phyloP scores from a whole-genome alignment of 2,329 filamentous ascomycete genomes.

The Ophiostoma quercus region DNA sequence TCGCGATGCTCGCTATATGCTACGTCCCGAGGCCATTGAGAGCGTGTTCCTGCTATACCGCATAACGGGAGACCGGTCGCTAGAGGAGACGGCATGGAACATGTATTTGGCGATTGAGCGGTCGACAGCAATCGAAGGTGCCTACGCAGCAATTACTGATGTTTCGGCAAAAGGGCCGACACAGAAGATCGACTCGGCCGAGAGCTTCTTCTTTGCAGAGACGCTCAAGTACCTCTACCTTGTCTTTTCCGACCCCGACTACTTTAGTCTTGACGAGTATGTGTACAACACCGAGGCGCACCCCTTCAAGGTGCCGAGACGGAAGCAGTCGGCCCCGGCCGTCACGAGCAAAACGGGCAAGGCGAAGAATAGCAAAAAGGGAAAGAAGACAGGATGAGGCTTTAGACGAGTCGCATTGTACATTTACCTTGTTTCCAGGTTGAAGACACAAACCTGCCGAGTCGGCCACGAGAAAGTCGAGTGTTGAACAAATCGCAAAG shows the following conservation, averaged over 20 bases:
- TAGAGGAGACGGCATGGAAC: conserved; percentile 70
- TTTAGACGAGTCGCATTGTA: neutral
- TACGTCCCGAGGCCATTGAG: conserved; percentile 70
- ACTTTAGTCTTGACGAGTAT: conserved; percentile 28
- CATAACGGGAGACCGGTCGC: conserved; percentile 65
- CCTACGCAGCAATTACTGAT: conserved; percentile 29
- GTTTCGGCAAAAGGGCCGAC: conserved; percentile 39
- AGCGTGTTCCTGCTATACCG: conserved; percentile 74
- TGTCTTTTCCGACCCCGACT: conserved; percentile 26
- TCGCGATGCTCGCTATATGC: conserved; percentile 40
- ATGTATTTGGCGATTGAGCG: conserved; percentile 69
- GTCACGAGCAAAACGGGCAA: conserved; percentile 31
- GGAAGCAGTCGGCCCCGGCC: neutral
- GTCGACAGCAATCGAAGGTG: conserved; percentile 43
- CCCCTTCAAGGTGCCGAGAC: conserved; percentile 26
- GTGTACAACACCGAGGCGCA: conserved; percentile 29
- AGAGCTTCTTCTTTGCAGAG: conserved; percentile 29
- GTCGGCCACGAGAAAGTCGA: neutral
- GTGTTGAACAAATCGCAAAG: neutral
- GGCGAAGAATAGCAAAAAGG: neutral
- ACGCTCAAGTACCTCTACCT: conserved; percentile 29
- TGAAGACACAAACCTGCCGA: neutral
- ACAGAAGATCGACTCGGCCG: conserved; percentile 39
- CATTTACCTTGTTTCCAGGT: neutral
- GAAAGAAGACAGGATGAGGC: neutral